Evolutionary conservation across 2,329 filamentous ascomycete genomes (phyloP).

Genomic region (Parascedosporium putredinis): DNA sequence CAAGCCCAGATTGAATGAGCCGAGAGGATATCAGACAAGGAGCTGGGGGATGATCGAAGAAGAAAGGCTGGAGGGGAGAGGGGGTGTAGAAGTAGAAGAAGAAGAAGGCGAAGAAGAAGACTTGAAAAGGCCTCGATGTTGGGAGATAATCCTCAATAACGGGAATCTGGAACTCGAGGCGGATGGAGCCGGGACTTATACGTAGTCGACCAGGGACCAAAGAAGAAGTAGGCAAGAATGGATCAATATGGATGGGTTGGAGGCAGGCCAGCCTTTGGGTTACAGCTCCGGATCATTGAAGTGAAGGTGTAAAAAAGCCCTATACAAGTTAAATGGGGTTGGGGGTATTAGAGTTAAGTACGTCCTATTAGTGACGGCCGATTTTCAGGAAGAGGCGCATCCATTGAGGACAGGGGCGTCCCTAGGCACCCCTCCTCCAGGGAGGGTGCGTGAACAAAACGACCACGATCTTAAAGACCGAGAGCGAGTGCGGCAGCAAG

Average conservation of each 20-base stretch:
- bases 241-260: too few relatives aligned
- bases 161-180: background rate
- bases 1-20: background rate
- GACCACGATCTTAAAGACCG: background rate
- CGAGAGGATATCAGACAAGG: background rate
- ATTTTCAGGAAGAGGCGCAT: background rate
- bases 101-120: background rate
- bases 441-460: background rate
- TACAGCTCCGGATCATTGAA: background rate
- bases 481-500: background rate
- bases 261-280: conserved; percentile 5
- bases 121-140: background rate
- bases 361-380: background rate
- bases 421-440: too few relatives aligned
- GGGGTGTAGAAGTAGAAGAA: background rate
- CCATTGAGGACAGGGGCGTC: background rate
- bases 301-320: conserved; percentile 6
- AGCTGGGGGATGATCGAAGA: too few relatives aligned
- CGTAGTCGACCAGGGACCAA: background rate
- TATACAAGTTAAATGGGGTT: background rate
- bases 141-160: background rate
- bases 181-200: conserved; percentile 6
- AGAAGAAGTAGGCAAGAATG: background rate
- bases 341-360: background rate
- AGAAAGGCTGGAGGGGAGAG: too few relatives aligned